Evolutionary conservation across 225 moss, liverwort and hornwort genomes (phyloP), one percentile per base, ranked within the genome.

Genomic region (Takakia lepidozioides): DNA sequence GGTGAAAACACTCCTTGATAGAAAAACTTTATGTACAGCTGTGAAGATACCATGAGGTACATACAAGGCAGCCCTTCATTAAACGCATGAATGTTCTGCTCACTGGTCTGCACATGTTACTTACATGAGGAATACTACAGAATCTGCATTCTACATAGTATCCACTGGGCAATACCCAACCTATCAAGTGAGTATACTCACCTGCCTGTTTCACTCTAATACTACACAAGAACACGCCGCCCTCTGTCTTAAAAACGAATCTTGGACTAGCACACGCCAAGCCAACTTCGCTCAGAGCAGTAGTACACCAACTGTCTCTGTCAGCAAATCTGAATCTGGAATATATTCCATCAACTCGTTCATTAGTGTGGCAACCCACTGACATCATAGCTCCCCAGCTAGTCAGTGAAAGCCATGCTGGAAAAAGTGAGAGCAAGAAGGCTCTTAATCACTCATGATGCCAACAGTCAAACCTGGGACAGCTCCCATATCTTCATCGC

Each of bases 391-490:
- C 49, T 60, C 51, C 48, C 13, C 32, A 26, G 48, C 28, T 28
- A 49, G 29, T 49, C 27, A 18, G 48, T 27, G 60, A 23, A 36
- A 41, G 26, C n/a, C n/a, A n/a, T n/a, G n/a, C n/a, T n/a, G n/a
- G 25, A 39, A 49, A n/a, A n/a, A n/a, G n/a, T 59, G 38, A 43
- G 58, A 43, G 32, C 51, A 65, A 37, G 39, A 23, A 58, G 27
- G n/a, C n/a, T n/a, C n/a, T 53, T 59, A 49, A 51, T 46, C 22
- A 19, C 29, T 52, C 48, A 69, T n/a, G 71, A 81, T 2, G 73
- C 60, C 67, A 81, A n/a, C 68, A 13, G 73, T 66, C 51, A 71
- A 65, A 70, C 83, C 81, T 15, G 67, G 57, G 43, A 58, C 43
- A 25, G 34, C 65, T 34, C 46, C 59, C 44, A 58, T 37, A 15